A percentile compares a stretch with the other conserved stretches of the same genome.
phyloP scores from a whole-genome alignment of 192 early-diverging fungal genomes.

The Backusella sp. region DNA sequence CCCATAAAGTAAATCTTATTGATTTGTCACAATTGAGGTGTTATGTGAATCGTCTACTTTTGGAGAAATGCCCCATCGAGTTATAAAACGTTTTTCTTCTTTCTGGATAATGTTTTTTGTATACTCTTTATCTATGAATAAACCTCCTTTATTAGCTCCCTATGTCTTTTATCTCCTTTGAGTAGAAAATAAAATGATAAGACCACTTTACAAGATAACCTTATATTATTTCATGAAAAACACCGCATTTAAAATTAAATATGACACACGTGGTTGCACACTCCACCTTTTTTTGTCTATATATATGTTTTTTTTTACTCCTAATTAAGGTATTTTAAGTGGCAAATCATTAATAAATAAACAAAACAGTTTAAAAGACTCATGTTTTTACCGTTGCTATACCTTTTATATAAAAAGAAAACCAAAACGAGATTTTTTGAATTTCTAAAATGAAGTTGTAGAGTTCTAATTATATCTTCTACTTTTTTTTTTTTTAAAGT shows the following conservation, averaged over 20 bases:
- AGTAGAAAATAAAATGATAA: not conserved
- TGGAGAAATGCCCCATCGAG: not conserved
- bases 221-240: not conserved
- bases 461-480: too few species aligned
- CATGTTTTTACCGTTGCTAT: not conserved
- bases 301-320: not conserved
- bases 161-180: not conserved
- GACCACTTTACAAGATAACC: not conserved
- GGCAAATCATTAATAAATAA: not conserved
- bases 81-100: not conserved
- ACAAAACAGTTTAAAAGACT: not conserved
- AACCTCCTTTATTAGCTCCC: not conserved
- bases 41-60: not conserved
- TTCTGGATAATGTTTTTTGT: not conserved
- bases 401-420: not conserved
- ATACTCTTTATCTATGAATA: not conserved
- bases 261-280: not conserved
- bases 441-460: too few species aligned
- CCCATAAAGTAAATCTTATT: not conserved
- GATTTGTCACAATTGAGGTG: too few species aligned
- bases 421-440: not conserved
- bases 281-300: not conserved
- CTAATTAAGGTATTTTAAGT: not conserved
- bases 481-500: too few species aligned
- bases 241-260: not conserved